Evolutionary conservation across 2,329 filamentous ascomycete genomes (phyloP).

Genomic region (Gliomastix tumulicola): DNA sequence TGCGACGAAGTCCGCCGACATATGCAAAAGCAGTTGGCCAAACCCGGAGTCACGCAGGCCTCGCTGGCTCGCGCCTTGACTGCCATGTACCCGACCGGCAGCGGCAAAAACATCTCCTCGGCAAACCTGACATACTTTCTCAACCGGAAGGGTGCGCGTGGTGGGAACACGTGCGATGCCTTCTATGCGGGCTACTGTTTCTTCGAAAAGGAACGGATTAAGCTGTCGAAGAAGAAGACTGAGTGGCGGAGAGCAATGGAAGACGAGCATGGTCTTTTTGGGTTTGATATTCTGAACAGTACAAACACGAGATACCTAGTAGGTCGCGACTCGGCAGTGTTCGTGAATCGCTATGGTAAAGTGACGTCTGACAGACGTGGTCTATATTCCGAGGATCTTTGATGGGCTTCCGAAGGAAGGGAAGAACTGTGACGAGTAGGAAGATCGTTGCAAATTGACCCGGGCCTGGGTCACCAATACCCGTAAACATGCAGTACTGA

Average conservation of each 20-base stretch:
- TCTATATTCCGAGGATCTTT: too few relatives aligned
- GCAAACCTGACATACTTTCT: conserved; percentile 42
- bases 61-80: conserved; percentile 41
- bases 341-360: too few relatives aligned
- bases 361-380: too few relatives aligned
- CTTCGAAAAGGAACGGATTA: conserved; percentile 51
- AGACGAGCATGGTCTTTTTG: conserved; percentile 17
- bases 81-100: conserved; percentile 26
- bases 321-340: too few relatives aligned
- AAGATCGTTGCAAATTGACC: too few relatives aligned
- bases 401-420: too few relatives aligned
- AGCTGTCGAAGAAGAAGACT: conserved; percentile 42
- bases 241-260: conserved; percentile 47
- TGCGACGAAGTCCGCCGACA: conserved; percentile 52
- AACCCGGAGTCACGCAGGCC: conserved; percentile 42
- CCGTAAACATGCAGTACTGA: too few relatives aligned
- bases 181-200: conserved; percentile 51
- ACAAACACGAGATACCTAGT: too few relatives aligned
- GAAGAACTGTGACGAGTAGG: too few relatives aligned
- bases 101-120: conserved; percentile 27
- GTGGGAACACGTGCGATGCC: conserved; percentile 38
- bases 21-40: conserved; percentile 40
- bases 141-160: conserved; percentile 35
- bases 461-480: too few relatives aligned
- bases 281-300: too few relatives aligned